These are phyloP conservation scores for Suaeda aralocaspica DNA, from an alignment of 148 eudicot genomes.

Conservation along the genomic window DNA sequence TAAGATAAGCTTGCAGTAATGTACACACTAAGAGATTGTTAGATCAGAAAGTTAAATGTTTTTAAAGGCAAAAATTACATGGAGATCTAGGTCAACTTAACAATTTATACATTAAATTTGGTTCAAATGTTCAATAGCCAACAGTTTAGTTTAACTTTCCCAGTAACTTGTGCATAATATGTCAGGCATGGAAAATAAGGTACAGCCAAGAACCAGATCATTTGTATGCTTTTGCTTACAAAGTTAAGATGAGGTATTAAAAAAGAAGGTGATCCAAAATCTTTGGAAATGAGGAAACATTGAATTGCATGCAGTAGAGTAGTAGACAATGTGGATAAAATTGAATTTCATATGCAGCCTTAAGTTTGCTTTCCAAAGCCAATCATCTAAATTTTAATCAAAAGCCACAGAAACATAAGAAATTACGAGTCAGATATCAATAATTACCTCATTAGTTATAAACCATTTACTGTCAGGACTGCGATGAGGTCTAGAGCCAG, in stretches of 20 bases:
- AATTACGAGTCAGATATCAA: background rate
- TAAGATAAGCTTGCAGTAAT: background rate
- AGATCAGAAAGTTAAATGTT: background rate
- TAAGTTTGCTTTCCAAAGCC: background rate
- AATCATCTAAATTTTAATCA: background rate
- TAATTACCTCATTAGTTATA: conserved; percentile 71
- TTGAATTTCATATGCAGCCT: background rate
- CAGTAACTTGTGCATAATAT: too few relatives aligned
- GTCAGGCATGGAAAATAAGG: background rate
- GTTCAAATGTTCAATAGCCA: too few relatives aligned
- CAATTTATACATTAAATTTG: background rate
- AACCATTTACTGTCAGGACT: conserved; percentile 95
- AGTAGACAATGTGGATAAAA: too few relatives aligned
- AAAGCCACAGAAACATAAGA: background rate
- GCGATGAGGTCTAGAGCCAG: conserved; percentile 78
- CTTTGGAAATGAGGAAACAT: background rate
- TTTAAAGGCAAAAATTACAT: background rate
- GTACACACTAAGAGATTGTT: background rate
- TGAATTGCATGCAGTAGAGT: background rate
- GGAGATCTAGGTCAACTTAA: background rate
- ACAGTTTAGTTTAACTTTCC: too few relatives aligned
- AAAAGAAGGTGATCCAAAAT: too few relatives aligned
- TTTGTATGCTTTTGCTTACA: background rate
- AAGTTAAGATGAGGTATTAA: too few relatives aligned
- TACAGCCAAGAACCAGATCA: background rate